Evolutionary conservation across 805 yeast species (phyloP).

Genomic region (Kregervanrija pseudodelftensis): DNA sequence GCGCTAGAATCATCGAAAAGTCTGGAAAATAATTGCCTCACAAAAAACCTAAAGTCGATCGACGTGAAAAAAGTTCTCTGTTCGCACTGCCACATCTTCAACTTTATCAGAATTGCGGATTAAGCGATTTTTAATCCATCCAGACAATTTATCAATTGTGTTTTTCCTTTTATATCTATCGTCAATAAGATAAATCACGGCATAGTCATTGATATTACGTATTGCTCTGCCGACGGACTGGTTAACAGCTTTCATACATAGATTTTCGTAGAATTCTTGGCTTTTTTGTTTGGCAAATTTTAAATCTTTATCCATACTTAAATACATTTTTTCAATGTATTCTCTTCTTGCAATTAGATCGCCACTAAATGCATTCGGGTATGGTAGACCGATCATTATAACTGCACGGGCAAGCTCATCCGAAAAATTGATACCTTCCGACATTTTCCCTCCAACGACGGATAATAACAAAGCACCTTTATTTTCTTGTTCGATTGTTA

Average conservation of each 20-base stretch:
- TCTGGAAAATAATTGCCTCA: background rate
- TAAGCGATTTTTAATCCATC: slow-evolving; percentile 58
- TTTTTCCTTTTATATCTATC: slow-evolving; percentile 38
- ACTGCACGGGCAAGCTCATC: slow-evolving; percentile 85
- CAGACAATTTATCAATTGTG: slow-evolving; percentile 56
- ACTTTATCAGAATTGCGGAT: slow-evolving; percentile 1
- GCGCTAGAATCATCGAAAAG: background rate
- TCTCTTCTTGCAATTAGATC: slow-evolving; percentile 68
- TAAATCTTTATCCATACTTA: slow-evolving; percentile 39
- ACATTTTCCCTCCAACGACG: slow-evolving; percentile 87
- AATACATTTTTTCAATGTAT: slow-evolving; percentile 50
- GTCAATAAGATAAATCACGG: slow-evolving; percentile 69
- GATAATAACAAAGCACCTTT: slow-evolving; percentile 67
- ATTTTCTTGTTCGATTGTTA: slow-evolving; percentile 27
- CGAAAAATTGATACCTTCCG: slow-evolving; percentile 90
- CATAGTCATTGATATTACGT: slow-evolving; percentile 74
- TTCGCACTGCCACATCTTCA: background rate
- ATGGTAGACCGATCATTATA: slow-evolving; percentile 82
- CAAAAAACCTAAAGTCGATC: too few relatives aligned
- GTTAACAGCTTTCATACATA: slow-evolving; percentile 86
- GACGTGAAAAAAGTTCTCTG: slow-evolving; percentile 5
- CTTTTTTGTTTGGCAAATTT: slow-evolving; percentile 42
- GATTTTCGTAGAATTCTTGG: slow-evolving; percentile 63
- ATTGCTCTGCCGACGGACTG: slow-evolving; percentile 92
- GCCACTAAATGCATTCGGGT: slow-evolving; percentile 77